A percentile compares a stretch with the other conserved stretches of the same genome.
Evolutionary conservation across 305 asterid species (phyloP).

Genomic region (Nicotiana rustica): DNA sequence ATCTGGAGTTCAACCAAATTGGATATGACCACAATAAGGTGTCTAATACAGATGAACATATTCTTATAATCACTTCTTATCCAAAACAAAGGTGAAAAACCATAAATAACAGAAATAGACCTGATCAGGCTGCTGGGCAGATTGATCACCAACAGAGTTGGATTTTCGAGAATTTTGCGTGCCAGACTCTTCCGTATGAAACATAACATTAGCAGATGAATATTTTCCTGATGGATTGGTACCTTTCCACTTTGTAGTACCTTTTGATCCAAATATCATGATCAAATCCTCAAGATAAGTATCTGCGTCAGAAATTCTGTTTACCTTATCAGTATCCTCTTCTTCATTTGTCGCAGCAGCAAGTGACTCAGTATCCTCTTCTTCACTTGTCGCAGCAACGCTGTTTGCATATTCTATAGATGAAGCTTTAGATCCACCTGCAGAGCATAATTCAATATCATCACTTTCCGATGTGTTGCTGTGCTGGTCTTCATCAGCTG

Average conservation of each 20-base stretch:
- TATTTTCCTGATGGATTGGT: constrained; percentile 33
- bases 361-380: constrained; percentile 36
- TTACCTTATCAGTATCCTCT: constrained; percentile 37
- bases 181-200: constrained; percentile 54
- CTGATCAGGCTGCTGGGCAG: constrained; percentile 51
- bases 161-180: constrained; percentile 61
- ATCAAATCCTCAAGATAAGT: constrained; percentile 39
- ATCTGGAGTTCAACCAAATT: constrained; percentile 45
- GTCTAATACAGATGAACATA: neutral
- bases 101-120: constrained; percentile 44
- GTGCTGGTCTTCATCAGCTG: constrained; percentile 34
- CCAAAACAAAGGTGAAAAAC: too few relatives aligned
- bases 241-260: constrained; percentile 31
- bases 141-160: constrained; percentile 42
- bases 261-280: constrained; percentile 44
- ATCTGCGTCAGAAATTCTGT: constrained; percentile 37
- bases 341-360: constrained; percentile 37
- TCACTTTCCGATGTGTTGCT: constrained; percentile 34
- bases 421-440: constrained; percentile 10
- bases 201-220: constrained; percentile 46
- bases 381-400: constrained; percentile 38
- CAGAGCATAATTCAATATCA: constrained; percentile 42
- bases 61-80: neutral
- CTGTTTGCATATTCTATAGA: constrained; percentile 34
- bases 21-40: constrained; percentile 19